phyloP scores from a whole-genome alignment of 441 rosid genomes.

The Croton laevigatus region DNA sequence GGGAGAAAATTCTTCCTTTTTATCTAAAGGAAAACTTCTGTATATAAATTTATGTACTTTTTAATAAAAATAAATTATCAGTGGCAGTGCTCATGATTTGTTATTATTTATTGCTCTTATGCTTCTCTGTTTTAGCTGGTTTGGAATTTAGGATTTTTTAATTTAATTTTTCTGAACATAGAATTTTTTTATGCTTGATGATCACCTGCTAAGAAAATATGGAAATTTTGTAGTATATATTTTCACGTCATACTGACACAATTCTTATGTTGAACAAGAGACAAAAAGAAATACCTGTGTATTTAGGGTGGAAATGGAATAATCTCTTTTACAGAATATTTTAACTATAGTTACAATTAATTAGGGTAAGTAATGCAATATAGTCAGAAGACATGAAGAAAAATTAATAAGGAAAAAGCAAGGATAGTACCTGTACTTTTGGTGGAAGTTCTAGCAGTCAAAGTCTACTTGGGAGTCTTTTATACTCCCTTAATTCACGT shows the following conservation, averaged over 20 bases:
- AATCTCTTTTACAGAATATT: background rate
- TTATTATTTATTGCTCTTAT: too few species aligned
- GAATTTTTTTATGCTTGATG: background rate
- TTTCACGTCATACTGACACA: background rate
- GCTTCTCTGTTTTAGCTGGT: too few species aligned
- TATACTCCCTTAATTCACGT: conserved; percentile 8
- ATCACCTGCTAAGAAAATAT: background rate
- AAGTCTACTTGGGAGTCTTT: conserved; percentile 16
- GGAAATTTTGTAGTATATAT: background rate
- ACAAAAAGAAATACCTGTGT: background rate
- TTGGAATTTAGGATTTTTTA: too few species aligned
- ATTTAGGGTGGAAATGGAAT: background rate
- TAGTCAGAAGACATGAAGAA: background rate
- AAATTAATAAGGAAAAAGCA: background rate
- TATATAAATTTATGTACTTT: too few species aligned
- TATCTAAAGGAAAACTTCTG: too few species aligned
- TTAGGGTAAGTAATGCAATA: background rate
- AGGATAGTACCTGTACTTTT: background rate
- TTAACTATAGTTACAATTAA: background rate
- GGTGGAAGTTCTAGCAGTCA: background rate
- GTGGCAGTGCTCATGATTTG: too few species aligned
- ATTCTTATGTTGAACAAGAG: background rate
- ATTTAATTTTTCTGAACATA: too few species aligned
- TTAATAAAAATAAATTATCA: too few species aligned
- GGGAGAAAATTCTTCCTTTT: too few species aligned